Conservation (phyloP, 129 eudicot species). For the Calendula officinalis region DNA sequence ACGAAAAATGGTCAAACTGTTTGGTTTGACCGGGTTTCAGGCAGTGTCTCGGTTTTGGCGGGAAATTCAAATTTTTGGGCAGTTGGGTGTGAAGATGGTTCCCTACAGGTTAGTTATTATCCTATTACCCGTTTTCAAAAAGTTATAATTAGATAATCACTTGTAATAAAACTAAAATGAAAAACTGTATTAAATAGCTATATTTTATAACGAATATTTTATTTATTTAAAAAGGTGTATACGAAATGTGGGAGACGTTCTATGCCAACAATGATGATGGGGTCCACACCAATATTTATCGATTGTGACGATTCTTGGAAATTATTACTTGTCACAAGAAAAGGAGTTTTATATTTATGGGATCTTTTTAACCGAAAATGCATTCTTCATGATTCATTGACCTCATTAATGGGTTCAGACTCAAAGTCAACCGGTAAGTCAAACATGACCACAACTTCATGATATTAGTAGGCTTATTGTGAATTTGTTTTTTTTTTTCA, state of each 20-base stretch:
- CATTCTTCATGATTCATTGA: slow-evolving; percentile 82
- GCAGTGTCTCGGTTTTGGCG: slow-evolving; percentile 83
- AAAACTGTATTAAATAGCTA: no score
- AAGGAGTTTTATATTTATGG: slow-evolving; percentile 78
- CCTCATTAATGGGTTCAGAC: slow-evolving; percentile 59
- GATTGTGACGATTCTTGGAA: slow-evolving; percentile 98
- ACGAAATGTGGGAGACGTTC: slow-evolving; percentile 95
- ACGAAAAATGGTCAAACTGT: slow-evolving; percentile 66
- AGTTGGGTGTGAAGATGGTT: slow-evolving; percentile 96
- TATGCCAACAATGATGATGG: slow-evolving; percentile 96
- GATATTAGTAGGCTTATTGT: background rate
- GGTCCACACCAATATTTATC: slow-evolving; percentile 84
- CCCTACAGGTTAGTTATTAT: slow-evolving; percentile 69
- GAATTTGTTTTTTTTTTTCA: slow-evolving; percentile 24
- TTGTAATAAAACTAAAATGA: no score
- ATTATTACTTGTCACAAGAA: slow-evolving; percentile 82
- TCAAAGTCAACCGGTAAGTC: slow-evolving; percentile 51
- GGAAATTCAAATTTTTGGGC: slow-evolving; percentile 99
- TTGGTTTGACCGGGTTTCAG: slow-evolving; percentile 89
- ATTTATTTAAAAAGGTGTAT: slow-evolving; percentile 56
- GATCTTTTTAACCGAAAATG: slow-evolving; percentile 82
- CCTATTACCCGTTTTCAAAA: background rate
- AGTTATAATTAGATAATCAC: no score
- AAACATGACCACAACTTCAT: no score
- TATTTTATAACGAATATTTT: no score